Conservation (phyloP, 345 rosid species). For the Eucalyptus sp. region DNA sequence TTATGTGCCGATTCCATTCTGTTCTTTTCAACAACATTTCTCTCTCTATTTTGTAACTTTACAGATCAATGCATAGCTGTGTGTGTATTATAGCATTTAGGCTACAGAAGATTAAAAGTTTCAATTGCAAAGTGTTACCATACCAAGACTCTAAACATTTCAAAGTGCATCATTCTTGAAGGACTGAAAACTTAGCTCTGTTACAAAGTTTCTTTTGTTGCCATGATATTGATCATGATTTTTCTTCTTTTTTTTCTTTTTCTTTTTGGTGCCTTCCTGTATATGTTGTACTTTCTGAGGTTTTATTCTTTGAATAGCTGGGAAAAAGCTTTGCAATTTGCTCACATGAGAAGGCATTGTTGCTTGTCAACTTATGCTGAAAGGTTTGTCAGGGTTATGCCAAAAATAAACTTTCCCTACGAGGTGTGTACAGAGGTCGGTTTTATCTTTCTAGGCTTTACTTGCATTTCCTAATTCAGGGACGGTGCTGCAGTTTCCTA, state of each 20-base stretch:
- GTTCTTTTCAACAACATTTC: not conserved
- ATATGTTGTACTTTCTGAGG: not conserved
- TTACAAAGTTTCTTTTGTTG: not conserved
- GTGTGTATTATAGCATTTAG: not conserved
- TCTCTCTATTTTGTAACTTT: not conserved
- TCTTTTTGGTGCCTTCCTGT: not conserved
- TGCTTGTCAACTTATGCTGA: not conserved
- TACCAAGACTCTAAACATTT: not conserved
- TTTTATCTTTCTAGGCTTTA: not conserved
- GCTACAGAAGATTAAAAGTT: not conserved
- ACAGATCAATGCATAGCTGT: not conserved
- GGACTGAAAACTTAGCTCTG: not conserved
- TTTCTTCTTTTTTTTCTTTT: not conserved
- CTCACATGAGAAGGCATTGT: not conserved
- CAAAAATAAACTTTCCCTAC: not conserved
- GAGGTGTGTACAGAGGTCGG: not conserved
- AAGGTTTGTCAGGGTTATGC: not conserved
- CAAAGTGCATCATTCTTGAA: not conserved
- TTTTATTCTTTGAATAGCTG: not conserved
- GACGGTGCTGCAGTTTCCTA: not conserved
- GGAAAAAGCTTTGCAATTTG: not conserved
- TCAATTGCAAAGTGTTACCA: not conserved
- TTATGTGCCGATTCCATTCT: not conserved
- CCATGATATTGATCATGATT: not conserved
- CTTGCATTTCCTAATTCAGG: not conserved